These are phyloP conservation scores for Anthracocystis panici-leucophaei DNA, from an alignment of 1,284 basidiomycete species.

Conservation along the genomic window DNA sequence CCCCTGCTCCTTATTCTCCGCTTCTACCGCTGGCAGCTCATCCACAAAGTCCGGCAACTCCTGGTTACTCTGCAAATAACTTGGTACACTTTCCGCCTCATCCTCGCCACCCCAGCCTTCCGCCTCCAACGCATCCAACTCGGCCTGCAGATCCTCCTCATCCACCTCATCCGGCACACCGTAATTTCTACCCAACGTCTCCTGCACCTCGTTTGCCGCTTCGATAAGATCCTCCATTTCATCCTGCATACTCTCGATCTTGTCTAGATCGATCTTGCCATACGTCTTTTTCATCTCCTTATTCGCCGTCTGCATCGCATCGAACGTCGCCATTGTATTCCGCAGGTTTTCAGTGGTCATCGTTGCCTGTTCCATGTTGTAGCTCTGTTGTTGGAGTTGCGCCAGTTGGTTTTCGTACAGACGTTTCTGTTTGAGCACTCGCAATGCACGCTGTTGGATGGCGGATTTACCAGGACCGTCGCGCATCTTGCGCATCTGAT, in stretches of 20 bases:
- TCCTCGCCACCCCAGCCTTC: constrained; percentile 76
- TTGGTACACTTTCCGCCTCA: constrained; percentile 42
- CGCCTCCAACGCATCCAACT: constrained; percentile 75
- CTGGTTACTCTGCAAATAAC: constrained; percentile 55
- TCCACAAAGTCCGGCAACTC: constrained; percentile 66
- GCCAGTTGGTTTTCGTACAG: constrained; percentile 94
- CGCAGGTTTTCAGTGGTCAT: constrained; percentile 96
- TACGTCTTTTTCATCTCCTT: constrained; percentile 98
- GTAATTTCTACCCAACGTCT: constrained; percentile 90
- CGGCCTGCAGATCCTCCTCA: constrained; percentile 95
- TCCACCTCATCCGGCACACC: constrained; percentile 97
- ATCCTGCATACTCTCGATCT: constrained; percentile 80
- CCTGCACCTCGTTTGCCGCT: constrained; percentile 97
- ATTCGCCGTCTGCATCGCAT: constrained; percentile 97
- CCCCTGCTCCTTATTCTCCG: constrained; percentile 21
- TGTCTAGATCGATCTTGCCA: constrained; percentile 96
- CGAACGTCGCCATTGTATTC: constrained; percentile 99
- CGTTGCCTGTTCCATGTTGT: constrained; percentile 98
- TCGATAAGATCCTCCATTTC: constrained; percentile 99
- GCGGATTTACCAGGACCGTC: constrained; percentile 96
- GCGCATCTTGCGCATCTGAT: constrained; percentile 93
- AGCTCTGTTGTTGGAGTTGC: constrained; percentile 93
- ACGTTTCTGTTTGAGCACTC: constrained; percentile 93
- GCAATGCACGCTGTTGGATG: constrained; percentile 92
- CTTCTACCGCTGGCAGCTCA: constrained; percentile 44